Conservation (phyloP, 2,329 filamentous ascomycete species). For the Ramichloridium luteum region DNA sequence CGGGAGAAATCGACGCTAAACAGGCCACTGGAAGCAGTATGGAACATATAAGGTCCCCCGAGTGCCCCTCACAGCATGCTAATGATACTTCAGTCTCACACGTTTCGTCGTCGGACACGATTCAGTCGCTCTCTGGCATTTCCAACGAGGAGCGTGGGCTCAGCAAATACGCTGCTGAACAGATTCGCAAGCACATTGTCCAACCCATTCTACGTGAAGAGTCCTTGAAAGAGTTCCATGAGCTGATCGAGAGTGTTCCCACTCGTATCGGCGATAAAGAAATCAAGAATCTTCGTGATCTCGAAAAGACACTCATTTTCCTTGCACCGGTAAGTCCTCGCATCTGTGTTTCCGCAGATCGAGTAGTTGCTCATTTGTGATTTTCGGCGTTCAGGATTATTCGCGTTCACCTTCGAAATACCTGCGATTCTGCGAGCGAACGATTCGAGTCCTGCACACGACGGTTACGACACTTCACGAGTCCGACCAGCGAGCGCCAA, state of each 20-base stretch:
- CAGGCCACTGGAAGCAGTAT: no score
- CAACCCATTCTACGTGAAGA: slow-evolving; percentile 63
- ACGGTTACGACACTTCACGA: slow-evolving; percentile 78
- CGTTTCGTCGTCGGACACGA: slow-evolving; percentile 24
- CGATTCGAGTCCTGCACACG: slow-evolving; percentile 79
- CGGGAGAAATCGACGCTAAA: slow-evolving; percentile 13
- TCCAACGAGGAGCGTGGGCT: slow-evolving; percentile 41
- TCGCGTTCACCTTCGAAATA: slow-evolving; percentile 59
- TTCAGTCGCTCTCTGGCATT: slow-evolving; percentile 33
- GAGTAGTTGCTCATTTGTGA: slow-evolving; percentile 55
- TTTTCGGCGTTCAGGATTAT: slow-evolving; percentile 57
- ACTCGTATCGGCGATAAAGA: slow-evolving; percentile 70
- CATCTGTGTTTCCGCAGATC: slow-evolving; percentile 37
- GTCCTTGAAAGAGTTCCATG: slow-evolving; percentile 65
- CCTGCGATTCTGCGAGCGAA: slow-evolving; percentile 79
- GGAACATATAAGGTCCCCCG: no score
- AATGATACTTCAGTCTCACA: slow-evolving; percentile 6
- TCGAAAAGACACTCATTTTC: slow-evolving; percentile 87
- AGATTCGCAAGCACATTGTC: slow-evolving; percentile 70
- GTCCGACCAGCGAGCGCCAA: slow-evolving; percentile 69
- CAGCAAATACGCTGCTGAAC: slow-evolving; percentile 56
- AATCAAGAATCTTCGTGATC: slow-evolving; percentile 80
- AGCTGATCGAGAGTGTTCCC: slow-evolving; percentile 66
- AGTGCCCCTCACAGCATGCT: slow-evolving; percentile 2
- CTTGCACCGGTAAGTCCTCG: slow-evolving; percentile 76